Evolutionary conservation across 176 grass and related monocot genomes (phyloP).

Genomic region (Cenchrus purpureus): DNA sequence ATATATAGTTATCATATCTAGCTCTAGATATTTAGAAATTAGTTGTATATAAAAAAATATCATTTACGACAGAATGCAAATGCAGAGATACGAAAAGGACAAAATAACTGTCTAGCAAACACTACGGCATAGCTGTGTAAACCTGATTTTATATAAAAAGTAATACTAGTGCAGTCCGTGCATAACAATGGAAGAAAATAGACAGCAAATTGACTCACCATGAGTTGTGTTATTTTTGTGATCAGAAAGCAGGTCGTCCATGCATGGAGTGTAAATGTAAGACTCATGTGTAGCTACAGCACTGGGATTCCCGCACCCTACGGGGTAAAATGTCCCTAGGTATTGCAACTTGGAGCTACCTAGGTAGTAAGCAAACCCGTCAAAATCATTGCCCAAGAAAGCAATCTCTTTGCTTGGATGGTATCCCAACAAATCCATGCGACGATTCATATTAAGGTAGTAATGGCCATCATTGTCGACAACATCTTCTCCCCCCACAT

Average conservation of each 20-base stretch:
- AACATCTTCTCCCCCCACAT: neutral
- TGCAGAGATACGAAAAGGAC: neutral
- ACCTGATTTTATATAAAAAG: neutral
- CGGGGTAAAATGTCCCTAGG: neutral
- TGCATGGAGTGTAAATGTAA: constrained; percentile 28
- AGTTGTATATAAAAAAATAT: neutral
- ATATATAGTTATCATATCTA: neutral
- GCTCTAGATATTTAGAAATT: too few relatives aligned
- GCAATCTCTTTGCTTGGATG: constrained; percentile 23
- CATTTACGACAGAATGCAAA: neutral
- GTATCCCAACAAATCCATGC: neutral
- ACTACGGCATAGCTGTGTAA: neutral
- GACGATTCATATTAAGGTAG: neutral
- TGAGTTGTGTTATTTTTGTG: too few relatives aligned
- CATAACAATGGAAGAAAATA: neutral
- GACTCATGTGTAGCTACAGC: neutral
- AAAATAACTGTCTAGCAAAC: neutral
- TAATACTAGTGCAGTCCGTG: neutral
- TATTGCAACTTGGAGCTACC: constrained; percentile 15
- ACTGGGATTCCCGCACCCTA: neutral
- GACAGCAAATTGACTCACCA: neutral
- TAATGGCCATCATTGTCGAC: neutral
- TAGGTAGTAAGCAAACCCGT: constrained; percentile 21
- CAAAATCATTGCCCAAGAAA: neutral
- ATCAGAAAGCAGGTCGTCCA: neutral